phyloP scores from a whole-genome alignment of 805 yeast genomes.

The Candida orba region DNA sequence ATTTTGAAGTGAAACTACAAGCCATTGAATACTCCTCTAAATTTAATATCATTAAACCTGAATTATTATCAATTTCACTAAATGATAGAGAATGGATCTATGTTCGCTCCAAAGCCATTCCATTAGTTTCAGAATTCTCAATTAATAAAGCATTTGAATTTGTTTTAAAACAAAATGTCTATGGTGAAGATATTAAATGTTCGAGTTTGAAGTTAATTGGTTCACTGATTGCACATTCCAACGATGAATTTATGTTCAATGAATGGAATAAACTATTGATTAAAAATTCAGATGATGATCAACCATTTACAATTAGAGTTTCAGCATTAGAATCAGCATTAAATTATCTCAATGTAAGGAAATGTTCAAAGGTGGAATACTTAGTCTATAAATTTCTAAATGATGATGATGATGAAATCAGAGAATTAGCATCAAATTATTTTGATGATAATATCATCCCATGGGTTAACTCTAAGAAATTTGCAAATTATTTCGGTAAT shows the following conservation, averaged over 20 bases:
- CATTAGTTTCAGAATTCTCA: slow-evolving; percentile 17
- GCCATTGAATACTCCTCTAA: slow-evolving; percentile 30
- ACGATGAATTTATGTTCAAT: slow-evolving; percentile 22
- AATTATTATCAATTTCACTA: slow-evolving; percentile 18
- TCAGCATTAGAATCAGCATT: slow-evolving; percentile 38
- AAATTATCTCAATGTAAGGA: slow-evolving; percentile 18
- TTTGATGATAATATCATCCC: slow-evolving; percentile 33
- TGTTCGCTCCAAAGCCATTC: slow-evolving; percentile 34
- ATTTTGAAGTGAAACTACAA: slow-evolving; percentile 38
- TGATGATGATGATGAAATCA: slow-evolving; percentile 64
- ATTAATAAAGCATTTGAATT: slow-evolving; percentile 25
- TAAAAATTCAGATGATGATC: slow-evolving; percentile 29
- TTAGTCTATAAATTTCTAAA: slow-evolving; percentile 33
- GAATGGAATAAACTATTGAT: slow-evolving; percentile 11
- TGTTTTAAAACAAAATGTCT: slow-evolving; percentile 22
- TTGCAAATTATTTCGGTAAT: slow-evolving; percentile 13
- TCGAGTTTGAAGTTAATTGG: slow-evolving; percentile 49
- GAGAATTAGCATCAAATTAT: slow-evolving; percentile 39
- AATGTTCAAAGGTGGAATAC: slow-evolving; percentile 16
- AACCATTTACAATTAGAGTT: slow-evolving; percentile 38
- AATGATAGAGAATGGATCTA: slow-evolving; percentile 32
- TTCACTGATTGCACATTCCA: slow-evolving; percentile 24
- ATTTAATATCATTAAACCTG: slow-evolving; percentile 2
- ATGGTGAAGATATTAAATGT: slow-evolving; percentile 40
- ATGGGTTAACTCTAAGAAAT: slow-evolving; percentile 24